These are phyloP conservation scores for Abrus pulchellus DNA, from an alignment of 306 rosid genomes.

Conservation along the genomic window DNA sequence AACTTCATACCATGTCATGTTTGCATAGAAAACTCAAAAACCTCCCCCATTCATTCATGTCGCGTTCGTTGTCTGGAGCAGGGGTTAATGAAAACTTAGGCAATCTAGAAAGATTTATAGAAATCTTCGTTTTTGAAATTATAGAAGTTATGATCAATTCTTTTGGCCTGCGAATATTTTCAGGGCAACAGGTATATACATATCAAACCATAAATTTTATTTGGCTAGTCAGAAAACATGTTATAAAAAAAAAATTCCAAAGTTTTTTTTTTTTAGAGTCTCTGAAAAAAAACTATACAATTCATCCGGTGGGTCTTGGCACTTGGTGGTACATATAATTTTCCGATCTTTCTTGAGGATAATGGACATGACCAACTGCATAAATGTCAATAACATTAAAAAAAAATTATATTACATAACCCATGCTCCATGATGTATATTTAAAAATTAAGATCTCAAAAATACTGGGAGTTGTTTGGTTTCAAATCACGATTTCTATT, in stretches of 20 bases:
- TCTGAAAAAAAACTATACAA: slow-evolving; percentile 47
- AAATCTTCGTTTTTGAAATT: slow-evolving; percentile 19
- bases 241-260: not conserved
- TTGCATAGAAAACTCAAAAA: slow-evolving; percentile 51
- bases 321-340: slow-evolving; percentile 42
- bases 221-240: slow-evolving; percentile 7
- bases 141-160: slow-evolving; percentile 36
- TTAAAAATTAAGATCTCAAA: not conserved
- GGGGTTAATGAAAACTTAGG: slow-evolving; percentile 54
- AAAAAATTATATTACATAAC: not conserved
- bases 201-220: not conserved
- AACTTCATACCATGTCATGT: slow-evolving; percentile 47
- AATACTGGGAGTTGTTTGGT: not conserved
- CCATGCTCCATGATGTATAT: not conserved
- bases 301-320: slow-evolving; percentile 42
- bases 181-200: not conserved
- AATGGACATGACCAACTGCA: slow-evolving; percentile 48
- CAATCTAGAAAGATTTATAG: slow-evolving; percentile 32
- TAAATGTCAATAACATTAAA: not conserved
- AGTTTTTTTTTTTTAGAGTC: not conserved
- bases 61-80: slow-evolving; percentile 40
- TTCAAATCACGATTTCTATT: no score
- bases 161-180: slow-evolving; percentile 54
- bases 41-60: slow-evolving; percentile 54
- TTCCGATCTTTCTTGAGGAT: slow-evolving; percentile 57